Conservation (phyloP, 2,329 filamentous ascomycete genomes). For the Curvularia lunata region DNA sequence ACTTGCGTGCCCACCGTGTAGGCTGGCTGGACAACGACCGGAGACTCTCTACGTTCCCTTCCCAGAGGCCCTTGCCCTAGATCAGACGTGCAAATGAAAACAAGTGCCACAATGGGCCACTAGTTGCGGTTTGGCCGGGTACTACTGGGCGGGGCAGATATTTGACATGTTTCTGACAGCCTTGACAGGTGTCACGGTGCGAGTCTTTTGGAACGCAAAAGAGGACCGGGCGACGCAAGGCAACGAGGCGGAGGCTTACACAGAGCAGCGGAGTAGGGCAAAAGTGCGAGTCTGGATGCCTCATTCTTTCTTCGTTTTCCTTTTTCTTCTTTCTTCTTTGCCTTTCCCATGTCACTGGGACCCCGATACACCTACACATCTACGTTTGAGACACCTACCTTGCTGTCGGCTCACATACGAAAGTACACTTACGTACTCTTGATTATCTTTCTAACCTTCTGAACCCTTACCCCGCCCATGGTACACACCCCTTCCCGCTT, state of each 20-base stretch:
- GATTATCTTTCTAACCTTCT: neutral
- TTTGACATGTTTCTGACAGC: slow-evolving; percentile 27
- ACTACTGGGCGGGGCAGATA: slow-evolving; percentile 1
- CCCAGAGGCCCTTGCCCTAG: slow-evolving; percentile 9
- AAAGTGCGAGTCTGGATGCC: neutral
- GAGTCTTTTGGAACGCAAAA: slow-evolving; percentile 16
- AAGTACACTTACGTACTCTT: too few relatives aligned
- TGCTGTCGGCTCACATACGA: neutral
- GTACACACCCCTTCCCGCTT: neutral
- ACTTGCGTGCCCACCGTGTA: slow-evolving; percentile 9
- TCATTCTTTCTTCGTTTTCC: neutral
- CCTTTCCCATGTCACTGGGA: neutral
- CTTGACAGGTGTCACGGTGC: slow-evolving; percentile 35
- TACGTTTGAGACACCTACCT: neutral
- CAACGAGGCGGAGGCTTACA: neutral
- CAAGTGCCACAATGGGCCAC: slow-evolving; percentile 11
- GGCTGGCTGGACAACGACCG: slow-evolving; percentile 7
- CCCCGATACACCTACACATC: neutral
- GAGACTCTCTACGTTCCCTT: neutral
- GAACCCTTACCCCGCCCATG: neutral
- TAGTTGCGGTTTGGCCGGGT: neutral
- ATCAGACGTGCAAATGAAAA: slow-evolving; percentile 21
- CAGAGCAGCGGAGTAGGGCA: neutral
- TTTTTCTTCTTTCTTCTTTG: neutral
- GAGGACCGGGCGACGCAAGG: neutral